These are phyloP conservation scores for Neofusicoccum laricinum DNA, from an alignment of 2,329 filamentous ascomycete genomes.

Conservation along the genomic window DNA sequence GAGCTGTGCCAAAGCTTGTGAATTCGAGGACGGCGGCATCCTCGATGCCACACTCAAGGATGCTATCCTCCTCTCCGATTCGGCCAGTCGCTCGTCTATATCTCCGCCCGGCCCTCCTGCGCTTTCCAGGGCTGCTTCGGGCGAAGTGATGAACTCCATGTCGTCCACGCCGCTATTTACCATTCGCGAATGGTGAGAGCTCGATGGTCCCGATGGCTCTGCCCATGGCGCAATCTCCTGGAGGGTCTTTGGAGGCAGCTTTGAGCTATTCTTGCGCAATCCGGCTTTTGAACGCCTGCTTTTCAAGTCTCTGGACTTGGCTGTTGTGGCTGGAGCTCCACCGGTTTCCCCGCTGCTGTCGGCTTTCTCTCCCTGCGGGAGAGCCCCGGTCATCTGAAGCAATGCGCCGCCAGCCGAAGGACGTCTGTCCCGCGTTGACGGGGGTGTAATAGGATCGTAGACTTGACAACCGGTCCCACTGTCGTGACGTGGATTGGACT, in stretches of 20 bases:
- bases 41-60: neutral
- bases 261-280: neutral
- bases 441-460: neutral
- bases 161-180: neutral
- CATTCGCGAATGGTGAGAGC: neutral
- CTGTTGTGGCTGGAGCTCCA: neutral
- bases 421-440: neutral
- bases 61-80: neutral
- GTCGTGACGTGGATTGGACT: conserved; percentile 8
- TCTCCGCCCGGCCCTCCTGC: neutral
- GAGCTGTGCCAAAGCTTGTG: neutral
- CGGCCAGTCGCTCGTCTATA: neutral
- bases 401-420: neutral
- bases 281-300: neutral
- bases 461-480: neutral
- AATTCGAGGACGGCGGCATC: neutral
- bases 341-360: neutral
- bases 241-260: neutral
- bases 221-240: conserved; percentile 11
- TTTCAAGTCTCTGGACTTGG: neutral
- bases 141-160: neutral
- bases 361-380: neutral
- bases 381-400: neutral
- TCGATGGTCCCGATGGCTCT: neutral
- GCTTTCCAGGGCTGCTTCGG: neutral